These are phyloP conservation scores for Chytridium lagenaria DNA, from an alignment of 371 early-diverging fungal genomes.

Conservation along the genomic window DNA sequence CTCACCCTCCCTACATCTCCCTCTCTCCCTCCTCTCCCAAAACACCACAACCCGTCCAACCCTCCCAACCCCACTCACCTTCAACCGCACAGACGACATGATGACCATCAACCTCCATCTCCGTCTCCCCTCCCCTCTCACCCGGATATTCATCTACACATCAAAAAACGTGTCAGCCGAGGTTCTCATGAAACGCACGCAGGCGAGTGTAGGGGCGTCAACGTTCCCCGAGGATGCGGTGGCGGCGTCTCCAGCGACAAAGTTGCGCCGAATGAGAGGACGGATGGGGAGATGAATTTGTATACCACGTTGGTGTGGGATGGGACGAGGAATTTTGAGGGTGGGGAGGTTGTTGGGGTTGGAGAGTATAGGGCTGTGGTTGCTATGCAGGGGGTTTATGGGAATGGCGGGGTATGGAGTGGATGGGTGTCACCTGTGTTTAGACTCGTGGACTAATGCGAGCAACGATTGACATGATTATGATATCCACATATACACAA, in stretches of 20 bases:
- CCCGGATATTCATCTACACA: conserved; percentile 6
- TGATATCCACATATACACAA: no score
- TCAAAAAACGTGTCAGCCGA: background rate
- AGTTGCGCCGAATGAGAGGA: background rate
- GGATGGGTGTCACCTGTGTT: conserved; percentile 13
- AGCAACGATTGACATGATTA: no score
- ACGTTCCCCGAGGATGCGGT: background rate
- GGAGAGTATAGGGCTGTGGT: background rate
- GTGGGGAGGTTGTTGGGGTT: background rate
- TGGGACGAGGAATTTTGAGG: conserved; percentile 15
- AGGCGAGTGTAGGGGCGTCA: background rate
- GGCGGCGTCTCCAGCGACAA: background rate
- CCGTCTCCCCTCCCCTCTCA: conserved; percentile 18
- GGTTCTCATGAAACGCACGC: background rate
- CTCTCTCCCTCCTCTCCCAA: background rate
- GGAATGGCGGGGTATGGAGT: conserved; percentile 1
- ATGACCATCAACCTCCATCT: conserved; percentile 21
- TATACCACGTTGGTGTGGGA: conserved; percentile 22
- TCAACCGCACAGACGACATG: background rate
- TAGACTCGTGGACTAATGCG: background rate
- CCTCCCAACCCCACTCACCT: background rate
- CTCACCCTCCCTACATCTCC: background rate
- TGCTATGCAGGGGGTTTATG: conserved; percentile 1
- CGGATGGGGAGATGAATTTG: background rate
- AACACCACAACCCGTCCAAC: background rate